Base-by-base conservation (phyloP, 2,329 filamentous ascomycete genomes). In the Paecilomyces dactylethromorphus region DNA sequence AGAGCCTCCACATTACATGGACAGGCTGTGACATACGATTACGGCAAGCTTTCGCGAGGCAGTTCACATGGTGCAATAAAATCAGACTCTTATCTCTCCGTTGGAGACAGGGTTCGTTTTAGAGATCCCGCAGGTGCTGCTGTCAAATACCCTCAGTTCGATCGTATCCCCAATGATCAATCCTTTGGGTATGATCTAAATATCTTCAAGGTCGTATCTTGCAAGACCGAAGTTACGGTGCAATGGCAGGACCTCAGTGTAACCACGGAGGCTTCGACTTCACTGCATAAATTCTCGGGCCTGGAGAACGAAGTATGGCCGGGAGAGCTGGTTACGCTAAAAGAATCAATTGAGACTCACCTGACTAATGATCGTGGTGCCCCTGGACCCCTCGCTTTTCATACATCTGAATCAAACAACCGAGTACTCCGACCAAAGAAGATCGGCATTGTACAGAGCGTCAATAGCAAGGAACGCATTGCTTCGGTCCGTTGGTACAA, bases 121-220 rank as follows among this genome's bases (percentile, higher is more conserved):
- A 79, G 78, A 57, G 82, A 86, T 65, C 67, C 81, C 1, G 68
- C 76, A 1, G 75, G 66, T 45, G 83, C 83, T 5, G 76, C 77
- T 24, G 68, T 76, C 39, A 85, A 84, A 63, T 85, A 85, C 64
- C 73, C 78, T 56, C 72, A 71, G 53, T 69, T 83, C 50, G 70
- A 71, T 13, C 73, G 73, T 21, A 76, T 84, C 29, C 72, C 80
- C 24, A 70, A 77, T 10, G 76, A 76, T 2, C 74, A 80, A 22
- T 79, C 78, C 8, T 71, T 81, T 49, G 83, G 83, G 1, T 84
- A 82, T 65, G 84, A 87, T 63, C 69, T 86, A 62, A 86, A 87
- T 60, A 76, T 84, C 2, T 84, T 81, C 63, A 75, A 79, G 12
- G 74, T 86, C 56, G 72, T 79, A 55, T 74, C 75, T 32, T 81